These are phyloP conservation scores for Aspergillus felis DNA, from an alignment of 2,329 filamentous ascomycete genomes.

Conservation along the genomic window DNA sequence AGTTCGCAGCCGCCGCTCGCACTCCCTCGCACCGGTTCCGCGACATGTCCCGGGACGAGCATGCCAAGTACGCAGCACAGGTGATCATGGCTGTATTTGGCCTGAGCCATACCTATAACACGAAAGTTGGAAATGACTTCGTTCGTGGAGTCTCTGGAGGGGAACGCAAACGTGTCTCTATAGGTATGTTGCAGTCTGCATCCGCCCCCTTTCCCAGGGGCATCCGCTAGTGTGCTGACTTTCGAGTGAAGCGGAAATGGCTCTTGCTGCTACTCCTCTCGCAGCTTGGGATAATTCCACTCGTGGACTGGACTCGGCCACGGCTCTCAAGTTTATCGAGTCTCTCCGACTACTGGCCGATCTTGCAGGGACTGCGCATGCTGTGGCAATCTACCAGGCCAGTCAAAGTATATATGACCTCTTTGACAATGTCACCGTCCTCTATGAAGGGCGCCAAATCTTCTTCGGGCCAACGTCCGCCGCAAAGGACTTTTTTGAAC, in stretches of 20 bases:
- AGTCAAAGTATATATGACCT: conserved; percentile 41
- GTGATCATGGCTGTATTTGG: conserved; percentile 42
- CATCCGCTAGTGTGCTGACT: not conserved
- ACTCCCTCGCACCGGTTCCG: conserved; percentile 34
- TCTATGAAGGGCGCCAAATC: conserved; percentile 71
- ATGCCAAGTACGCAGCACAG: conserved; percentile 38
- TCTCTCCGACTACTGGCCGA: conserved; percentile 46
- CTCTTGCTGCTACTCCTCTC: conserved; percentile 41
- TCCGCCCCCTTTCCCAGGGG: not conserved
- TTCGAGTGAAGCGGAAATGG: conserved; percentile 51
- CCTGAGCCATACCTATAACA: conserved; percentile 45
- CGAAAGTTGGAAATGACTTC: conserved; percentile 49
- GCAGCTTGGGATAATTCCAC: conserved; percentile 44
- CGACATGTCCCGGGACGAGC: conserved; percentile 31
- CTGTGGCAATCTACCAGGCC: conserved; percentile 51
- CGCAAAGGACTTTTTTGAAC: conserved; percentile 63
- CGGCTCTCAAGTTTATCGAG: conserved; percentile 51
- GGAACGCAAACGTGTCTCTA: conserved; percentile 53
- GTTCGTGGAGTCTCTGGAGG: conserved; percentile 58
- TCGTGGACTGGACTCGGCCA: conserved; percentile 47
- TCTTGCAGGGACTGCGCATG: conserved; percentile 42
- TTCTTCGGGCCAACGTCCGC: conserved; percentile 61
- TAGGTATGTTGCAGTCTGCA: not conserved
- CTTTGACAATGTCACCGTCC: conserved; percentile 66
- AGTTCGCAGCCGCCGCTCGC: conserved; percentile 67